Percentiles rank a stretch among this genome's conserved stretches.
These are phyloP conservation scores for Pinguiococcus pyrenoidosus DNA, from an alignment of 108 stramenopile genomes.

Conservation along the genomic window DNA sequence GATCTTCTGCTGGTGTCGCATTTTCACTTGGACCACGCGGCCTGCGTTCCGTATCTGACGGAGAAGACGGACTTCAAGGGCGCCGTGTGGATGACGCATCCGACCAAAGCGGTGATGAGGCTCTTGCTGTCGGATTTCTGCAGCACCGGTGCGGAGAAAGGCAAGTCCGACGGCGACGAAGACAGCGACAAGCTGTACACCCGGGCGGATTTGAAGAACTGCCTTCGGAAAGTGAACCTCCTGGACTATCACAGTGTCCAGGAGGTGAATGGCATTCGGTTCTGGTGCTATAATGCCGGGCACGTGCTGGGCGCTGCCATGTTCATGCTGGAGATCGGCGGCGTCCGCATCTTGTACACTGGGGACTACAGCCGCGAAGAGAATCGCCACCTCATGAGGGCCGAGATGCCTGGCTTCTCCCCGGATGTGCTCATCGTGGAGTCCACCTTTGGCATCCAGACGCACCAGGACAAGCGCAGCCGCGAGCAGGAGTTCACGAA, in stretches of 20 bases:
- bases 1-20: conserved; percentile 80
- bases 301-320: conserved; percentile 98
- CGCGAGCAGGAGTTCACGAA: conserved; percentile 81
- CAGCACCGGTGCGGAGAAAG: neutral
- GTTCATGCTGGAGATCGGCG: conserved; percentile 88
- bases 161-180: conserved; percentile 13
- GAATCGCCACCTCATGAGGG: conserved; percentile 79
- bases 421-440: conserved; percentile 95
- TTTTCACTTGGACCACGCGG: conserved; percentile 98
- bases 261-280: conserved; percentile 62
- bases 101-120: conserved; percentile 89
- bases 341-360: conserved; percentile 81
- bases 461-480: neutral
- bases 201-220: conserved; percentile 70
- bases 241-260: conserved; percentile 87
- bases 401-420: conserved; percentile 62
- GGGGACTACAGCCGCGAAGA: conserved; percentile 78
- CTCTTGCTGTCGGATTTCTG: conserved; percentile 81
- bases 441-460: conserved; percentile 84
- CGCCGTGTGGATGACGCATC: conserved; percentile 52
- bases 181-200: conserved; percentile 55
- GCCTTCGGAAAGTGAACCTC: conserved; percentile 83
- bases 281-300: conserved; percentile 90
- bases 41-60: conserved; percentile 90
- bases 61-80: conserved; percentile 90